These are phyloP conservation scores for Casuarina equisetifolia DNA, from an alignment of 306 rosid genomes.

Conservation along the genomic window DNA sequence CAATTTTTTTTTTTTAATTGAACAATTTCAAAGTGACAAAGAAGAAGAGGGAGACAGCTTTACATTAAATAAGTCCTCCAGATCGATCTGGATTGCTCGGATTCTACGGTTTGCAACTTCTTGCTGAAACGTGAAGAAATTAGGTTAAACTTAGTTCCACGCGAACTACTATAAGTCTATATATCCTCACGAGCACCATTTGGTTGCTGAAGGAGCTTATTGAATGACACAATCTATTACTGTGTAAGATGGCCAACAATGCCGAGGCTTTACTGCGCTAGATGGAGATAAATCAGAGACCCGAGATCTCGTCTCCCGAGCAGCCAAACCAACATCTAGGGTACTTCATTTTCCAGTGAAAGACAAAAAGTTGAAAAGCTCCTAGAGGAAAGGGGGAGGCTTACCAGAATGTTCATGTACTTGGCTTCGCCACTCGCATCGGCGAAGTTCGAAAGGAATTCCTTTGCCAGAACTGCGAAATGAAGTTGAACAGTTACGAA, in stretches of 20 bases:
- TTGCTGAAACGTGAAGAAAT: slow-evolving; percentile 56
- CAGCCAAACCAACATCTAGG: slow-evolving; percentile 21
- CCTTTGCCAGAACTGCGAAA: slow-evolving; percentile 63
- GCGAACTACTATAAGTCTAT: not conserved
- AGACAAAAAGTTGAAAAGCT: not conserved
- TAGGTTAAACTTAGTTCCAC: slow-evolving; percentile 12
- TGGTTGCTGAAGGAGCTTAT: not conserved
- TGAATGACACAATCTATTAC: not conserved
- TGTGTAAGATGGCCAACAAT: not conserved
- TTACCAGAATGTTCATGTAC: slow-evolving; percentile 72
- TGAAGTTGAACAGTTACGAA: not conserved
- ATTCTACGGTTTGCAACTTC: slow-evolving; percentile 82
- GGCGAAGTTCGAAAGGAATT: slow-evolving; percentile 77
- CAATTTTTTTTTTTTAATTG: not conserved
- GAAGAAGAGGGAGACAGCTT: not conserved
- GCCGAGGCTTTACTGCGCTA: not conserved
- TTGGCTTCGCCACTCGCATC: slow-evolving; percentile 68
- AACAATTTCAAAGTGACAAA: not conserved
- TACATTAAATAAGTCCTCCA: slow-evolving; percentile 75
- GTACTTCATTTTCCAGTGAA: not conserved
- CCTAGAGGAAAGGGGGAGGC: not conserved
- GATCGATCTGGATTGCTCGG: slow-evolving; percentile 72
- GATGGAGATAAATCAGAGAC: not conserved
- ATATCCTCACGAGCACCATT: not conserved
- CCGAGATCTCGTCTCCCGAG: slow-evolving; percentile 5